Evolutionary conservation across 2,329 filamentous ascomycete species (phyloP).

Genomic region (Thermothelomyces thermophilus): DNA sequence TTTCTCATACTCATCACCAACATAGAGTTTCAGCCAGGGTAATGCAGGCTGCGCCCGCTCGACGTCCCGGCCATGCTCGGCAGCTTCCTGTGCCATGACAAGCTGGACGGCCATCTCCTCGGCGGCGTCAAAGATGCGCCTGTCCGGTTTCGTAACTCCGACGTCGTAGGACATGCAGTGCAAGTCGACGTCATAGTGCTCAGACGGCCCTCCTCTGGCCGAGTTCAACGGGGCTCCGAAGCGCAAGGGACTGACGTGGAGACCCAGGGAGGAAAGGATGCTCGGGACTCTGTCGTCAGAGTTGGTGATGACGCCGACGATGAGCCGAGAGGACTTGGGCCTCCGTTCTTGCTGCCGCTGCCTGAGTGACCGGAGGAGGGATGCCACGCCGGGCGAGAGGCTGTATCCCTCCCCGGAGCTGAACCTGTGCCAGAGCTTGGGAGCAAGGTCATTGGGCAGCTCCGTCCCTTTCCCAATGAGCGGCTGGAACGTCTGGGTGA

Average conservation of each 20-base stretch:
- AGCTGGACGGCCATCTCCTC: conserved; percentile 32
- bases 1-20: conserved; percentile 18
- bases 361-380: conserved; percentile 1
- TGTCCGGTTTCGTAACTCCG: conserved; percentile 53
- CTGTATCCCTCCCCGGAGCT: conserved; percentile 47
- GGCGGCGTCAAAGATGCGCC: conserved; percentile 49
- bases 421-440: conserved; percentile 46
- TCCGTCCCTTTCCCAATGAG: conserved; percentile 23
- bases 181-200: conserved; percentile 42
- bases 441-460: conserved; percentile 40
- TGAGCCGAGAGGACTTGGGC: conserved; percentile 28
- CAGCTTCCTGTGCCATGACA: neutral
- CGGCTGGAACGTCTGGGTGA: conserved; percentile 45
- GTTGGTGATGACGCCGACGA: conserved; percentile 56
- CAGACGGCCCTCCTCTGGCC: neutral
- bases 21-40: conserved; percentile 18
- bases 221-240: conserved; percentile 19
- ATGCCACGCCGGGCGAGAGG: conserved; percentile 38
- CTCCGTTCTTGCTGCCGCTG: neutral
- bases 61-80: neutral
- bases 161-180: conserved; percentile 58
- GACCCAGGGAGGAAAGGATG: conserved; percentile 47
- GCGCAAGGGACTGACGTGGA: conserved; percentile 38
- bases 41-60: neutral
- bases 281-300: conserved; percentile 53